Percentiles rank a stretch among this genome's conserved stretches.
Evolutionary conservation across 768 basidiomycete genomes (phyloP).

Genomic region (Mycena capillaripes): DNA sequence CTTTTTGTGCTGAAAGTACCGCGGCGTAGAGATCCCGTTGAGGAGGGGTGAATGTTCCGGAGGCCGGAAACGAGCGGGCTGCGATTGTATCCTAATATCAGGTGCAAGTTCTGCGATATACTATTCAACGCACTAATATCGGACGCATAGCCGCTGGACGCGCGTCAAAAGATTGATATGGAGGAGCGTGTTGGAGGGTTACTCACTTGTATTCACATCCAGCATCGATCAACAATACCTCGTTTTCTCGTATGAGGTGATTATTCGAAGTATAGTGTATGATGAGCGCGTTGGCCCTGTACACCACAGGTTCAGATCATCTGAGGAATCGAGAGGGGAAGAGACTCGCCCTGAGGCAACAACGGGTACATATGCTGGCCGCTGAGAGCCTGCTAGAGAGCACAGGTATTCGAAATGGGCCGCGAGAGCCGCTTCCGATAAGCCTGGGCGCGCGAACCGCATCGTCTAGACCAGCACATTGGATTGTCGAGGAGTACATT

Average conservation of each 20-base stretch:
- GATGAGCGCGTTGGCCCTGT: slow-evolving; percentile 86
- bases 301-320: not conserved
- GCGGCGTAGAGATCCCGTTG: slow-evolving; percentile 91
- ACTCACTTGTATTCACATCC: slow-evolving; percentile 91
- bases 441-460: slow-evolving; percentile 74
- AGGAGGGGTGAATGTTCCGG: slow-evolving; percentile 81
- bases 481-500: not conserved
- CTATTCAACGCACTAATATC: slow-evolving; percentile 82
- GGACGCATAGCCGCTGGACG: slow-evolving; percentile 86
- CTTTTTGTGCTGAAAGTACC: slow-evolving; percentile 80
- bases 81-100: slow-evolving; percentile 15
- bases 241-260: slow-evolving; percentile 75
- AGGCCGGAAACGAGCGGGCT: slow-evolving; percentile 92
- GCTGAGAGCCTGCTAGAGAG: slow-evolving; percentile 81
- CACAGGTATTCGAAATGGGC: slow-evolving; percentile 95
- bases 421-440: slow-evolving; percentile 72
- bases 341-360: slow-evolving; percentile 88
- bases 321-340: not conserved
- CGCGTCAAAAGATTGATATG: not conserved
- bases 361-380: slow-evolving; percentile 97
- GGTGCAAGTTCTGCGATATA: slow-evolving; percentile 16
- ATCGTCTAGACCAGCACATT: slow-evolving; percentile 71
- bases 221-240: slow-evolving; percentile 90
- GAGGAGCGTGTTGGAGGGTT: slow-evolving; percentile 37
- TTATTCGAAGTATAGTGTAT: slow-evolving; percentile 98